Base-by-base conservation (phyloP, 1,284 basidiomycete species). In the Agroathelia rolfsii region DNA sequence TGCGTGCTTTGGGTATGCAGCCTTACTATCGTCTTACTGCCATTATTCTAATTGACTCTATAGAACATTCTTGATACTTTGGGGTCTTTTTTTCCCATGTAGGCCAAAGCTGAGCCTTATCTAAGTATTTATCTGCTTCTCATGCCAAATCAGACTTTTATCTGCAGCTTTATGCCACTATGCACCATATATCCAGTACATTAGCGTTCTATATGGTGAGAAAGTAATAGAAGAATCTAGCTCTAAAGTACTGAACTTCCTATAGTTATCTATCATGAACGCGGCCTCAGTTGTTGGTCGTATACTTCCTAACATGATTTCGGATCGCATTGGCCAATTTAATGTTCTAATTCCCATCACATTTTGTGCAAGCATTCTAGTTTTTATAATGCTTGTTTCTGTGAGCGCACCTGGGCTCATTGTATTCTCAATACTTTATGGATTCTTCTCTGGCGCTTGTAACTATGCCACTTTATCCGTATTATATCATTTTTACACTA, bases 381-480 rank as follows among this genome's bases (percentile, higher is more conserved):
- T 69, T 11, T 62, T 71, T 27, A 55, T 57, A 32, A 59, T 61
- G 35, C 48, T 65, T 6, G 65, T 53, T 18, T 48, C 69, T 8
- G 49, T 53, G n/a, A 51, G 55, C 16, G 47, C 51, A 0, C 51
- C 49, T 4, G 64, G 65, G 5, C 58, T 63, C 1, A 48, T 67
- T 4, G 39, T 56, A 14, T 68, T 72, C 28, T 61, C 62, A 5
- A 40, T 66, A 22, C 42, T 73, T 10, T 75, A 61, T 36, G 69
- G 71, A 0, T 53, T 70, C 34, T 70, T 72, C 40, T 62, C 59
- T 7, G 71, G 69, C 6, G 56, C 60, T 48, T 52, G 64, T 65
- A 41, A 42, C 58, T 49, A 17, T 7, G 8, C 13, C 9, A 21
- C 30, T 27, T 24, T 10, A 8, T 38, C 14, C n/a, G n/a, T n/a